Conservation (phyloP, 2,329 filamentous ascomycete genomes). For the Pseudocercospora crystallina region DNA sequence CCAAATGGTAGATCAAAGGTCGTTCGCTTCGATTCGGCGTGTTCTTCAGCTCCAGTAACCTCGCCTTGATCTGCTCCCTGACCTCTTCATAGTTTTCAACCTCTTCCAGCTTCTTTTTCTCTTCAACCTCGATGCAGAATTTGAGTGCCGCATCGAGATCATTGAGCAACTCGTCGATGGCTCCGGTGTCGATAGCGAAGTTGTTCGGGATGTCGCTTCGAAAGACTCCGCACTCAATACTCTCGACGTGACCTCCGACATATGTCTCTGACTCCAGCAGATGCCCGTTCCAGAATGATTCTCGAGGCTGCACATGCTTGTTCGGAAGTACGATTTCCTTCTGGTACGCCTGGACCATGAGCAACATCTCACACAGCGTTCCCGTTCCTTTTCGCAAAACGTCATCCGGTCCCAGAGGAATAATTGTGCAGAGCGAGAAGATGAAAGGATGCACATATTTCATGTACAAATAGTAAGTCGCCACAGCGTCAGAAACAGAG, state of each 20-base stretch:
- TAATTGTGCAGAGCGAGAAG: conserved; percentile 95
- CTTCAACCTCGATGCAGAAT: conserved; percentile 66
- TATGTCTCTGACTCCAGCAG: conserved; percentile 96
- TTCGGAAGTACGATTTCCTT: conserved; percentile 91
- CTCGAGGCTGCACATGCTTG: conserved; percentile 87
- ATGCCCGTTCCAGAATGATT: conserved; percentile 96
- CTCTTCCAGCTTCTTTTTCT: conserved; percentile 54
- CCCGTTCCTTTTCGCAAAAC: conserved; percentile 93
- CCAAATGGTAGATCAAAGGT: conserved; percentile 94
- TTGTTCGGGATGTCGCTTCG: conserved; percentile 92
- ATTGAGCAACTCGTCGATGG: conserved; percentile 81
- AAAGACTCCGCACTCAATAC: conserved; percentile 97
- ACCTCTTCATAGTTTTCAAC: conserved; percentile 59
- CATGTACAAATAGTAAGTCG: conserved; percentile 99
- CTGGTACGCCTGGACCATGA: conserved; percentile 97
- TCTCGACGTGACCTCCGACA: conserved; percentile 96
- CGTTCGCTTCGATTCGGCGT: conserved; percentile 82
- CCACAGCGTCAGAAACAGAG: conserved; percentile 97
- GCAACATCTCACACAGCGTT: conserved; percentile 97
- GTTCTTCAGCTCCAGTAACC: conserved; percentile 69
- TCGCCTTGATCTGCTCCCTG: conserved; percentile 74
- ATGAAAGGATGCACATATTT: conserved; percentile 99
- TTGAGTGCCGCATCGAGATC: conserved; percentile 87
- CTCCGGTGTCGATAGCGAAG: conserved; percentile 83
- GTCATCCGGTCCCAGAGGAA: conserved; percentile 90